Percentiles rank a stretch among this genome's conserved stretches.
Evolutionary conservation across 495 filamentous ascomycete species (phyloP).

Genomic region (Neurospora cerealis): DNA sequence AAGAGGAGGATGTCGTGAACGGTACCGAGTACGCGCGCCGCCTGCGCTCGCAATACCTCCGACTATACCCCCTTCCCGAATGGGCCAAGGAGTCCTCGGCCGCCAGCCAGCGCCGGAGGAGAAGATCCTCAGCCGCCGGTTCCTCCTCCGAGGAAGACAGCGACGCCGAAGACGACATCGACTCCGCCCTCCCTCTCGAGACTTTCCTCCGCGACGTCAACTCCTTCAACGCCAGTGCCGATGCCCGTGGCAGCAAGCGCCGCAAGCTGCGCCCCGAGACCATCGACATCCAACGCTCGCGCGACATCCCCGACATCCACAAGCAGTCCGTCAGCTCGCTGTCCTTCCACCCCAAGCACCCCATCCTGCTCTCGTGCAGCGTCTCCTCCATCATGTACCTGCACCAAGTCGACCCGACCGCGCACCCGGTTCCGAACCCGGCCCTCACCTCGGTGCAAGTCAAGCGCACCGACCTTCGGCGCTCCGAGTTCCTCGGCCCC

Average conservation of each 20-base stretch:
- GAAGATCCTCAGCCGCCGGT: slow-evolving; percentile 37
- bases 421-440: slow-evolving; percentile 67
- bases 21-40: slow-evolving; percentile 77
- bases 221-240: slow-evolving; percentile 33
- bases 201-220: slow-evolving; percentile 63
- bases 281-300: slow-evolving; percentile 64
- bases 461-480: slow-evolving; percentile 65
- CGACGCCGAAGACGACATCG: slow-evolving; percentile 47
- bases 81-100: slow-evolving; percentile 53
- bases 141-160: slow-evolving; percentile 51
- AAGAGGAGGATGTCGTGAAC: slow-evolving; percentile 74
- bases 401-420: slow-evolving; percentile 72
- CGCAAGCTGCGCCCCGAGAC: slow-evolving; percentile 72
- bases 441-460: slow-evolving; percentile 84
- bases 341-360: slow-evolving; percentile 77
- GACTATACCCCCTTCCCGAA: slow-evolving; percentile 66
- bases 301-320: slow-evolving; percentile 40
- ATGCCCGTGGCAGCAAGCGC: slow-evolving; percentile 34
- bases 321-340: slow-evolving; percentile 75
- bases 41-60: slow-evolving; percentile 70
- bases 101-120: slow-evolving; percentile 45
- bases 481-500: slow-evolving; percentile 61
- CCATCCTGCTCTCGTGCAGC: slow-evolving; percentile 81
- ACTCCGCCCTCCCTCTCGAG: slow-evolving; percentile 65
- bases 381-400: slow-evolving; percentile 75